A percentile compares a stretch with the other conserved stretches of the same genome.
phyloP scores from a whole-genome alignment of 1,284 basidiomycete species.

The Moesziomyces globuligerus region DNA sequence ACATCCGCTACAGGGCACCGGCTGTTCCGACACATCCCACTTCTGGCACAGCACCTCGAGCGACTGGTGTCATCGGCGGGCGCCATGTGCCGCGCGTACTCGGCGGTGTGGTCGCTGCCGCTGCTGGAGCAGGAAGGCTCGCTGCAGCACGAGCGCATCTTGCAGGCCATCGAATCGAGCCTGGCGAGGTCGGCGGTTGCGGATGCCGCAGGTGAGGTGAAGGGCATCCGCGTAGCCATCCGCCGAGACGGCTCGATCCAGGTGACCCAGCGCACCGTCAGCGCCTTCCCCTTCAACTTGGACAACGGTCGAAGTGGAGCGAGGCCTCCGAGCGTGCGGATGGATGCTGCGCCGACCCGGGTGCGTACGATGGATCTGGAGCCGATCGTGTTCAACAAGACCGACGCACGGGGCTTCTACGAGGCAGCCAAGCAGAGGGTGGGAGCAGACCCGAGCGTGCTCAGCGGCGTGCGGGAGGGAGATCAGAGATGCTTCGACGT shows the following conservation, averaged over 20 bases:
- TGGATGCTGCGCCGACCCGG: constrained; percentile 32
- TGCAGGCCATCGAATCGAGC: constrained; percentile 31
- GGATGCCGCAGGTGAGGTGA: constrained; percentile 13
- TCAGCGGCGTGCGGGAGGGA: constrained; percentile 33
- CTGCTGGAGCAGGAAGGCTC: constrained; percentile 23
- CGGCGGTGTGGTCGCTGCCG: constrained; percentile 31
- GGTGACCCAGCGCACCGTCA: constrained; percentile 32
- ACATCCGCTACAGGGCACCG: constrained; percentile 10
- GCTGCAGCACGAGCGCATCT: constrained; percentile 19
- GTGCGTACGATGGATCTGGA: constrained; percentile 43
- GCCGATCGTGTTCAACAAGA: constrained; percentile 53
- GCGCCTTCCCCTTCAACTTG: constrained; percentile 26
- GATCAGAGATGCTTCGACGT: constrained; percentile 45
- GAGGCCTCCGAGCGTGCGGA: constrained; percentile 23
- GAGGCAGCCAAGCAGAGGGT: constrained; percentile 41
- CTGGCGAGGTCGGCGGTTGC: constrained; percentile 4
- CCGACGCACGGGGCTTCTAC: constrained; percentile 44
- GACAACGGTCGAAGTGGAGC: constrained; percentile 1
- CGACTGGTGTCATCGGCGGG: constrained; percentile 32
- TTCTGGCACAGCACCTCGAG: constrained; percentile 33
- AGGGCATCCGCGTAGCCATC: constrained; percentile 41
- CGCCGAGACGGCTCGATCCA: constrained; percentile 21
- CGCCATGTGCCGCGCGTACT: constrained; percentile 41
- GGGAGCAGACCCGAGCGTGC: constrained; percentile 31
- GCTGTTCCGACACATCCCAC: constrained; percentile 31